Base-by-base conservation (phyloP, 257 asterid genomes). In the Scutellaria baicalensis region DNA sequence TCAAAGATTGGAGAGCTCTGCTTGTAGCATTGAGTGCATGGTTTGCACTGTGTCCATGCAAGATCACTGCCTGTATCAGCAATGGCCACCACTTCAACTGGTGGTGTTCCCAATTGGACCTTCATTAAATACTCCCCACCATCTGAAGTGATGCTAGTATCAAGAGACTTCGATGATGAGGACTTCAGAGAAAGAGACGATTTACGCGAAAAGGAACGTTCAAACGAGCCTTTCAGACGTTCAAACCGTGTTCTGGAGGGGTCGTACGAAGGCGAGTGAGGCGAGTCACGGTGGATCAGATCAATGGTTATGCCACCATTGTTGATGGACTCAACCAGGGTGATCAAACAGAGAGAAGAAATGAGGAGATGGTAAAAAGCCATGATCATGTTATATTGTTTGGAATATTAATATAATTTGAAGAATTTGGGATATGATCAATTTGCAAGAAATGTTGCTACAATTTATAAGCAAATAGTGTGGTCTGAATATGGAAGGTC, bases 41-140 rank as follows among this genome's bases (percentile, higher is more conserved):
- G 89, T 40, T 35, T 5, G 78, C 91, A 89, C 23, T 84, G 96
- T 3, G 84, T 78, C 96, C 96, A 86, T 0, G 83, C 63, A 16
- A 89, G 43, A 6, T 89, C 91, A 55, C 93, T 86, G 0, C 93
- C 90, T 0, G 93, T 89, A 47, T 86, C 91, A 5, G 86, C 84
- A n/a, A 83, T 77, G 10, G 79, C 88, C 1, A 73, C 23, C 8
- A 69, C 57, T 23, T 76, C 80, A 9, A 78, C 59, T 0, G 94
- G 87, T 8, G 96, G 96, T 0, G 77, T 83, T 6, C 96, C 96
- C 11, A 89, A 59, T 8, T 51, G 3, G 13, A 80, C 33, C 48
- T 76, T 80, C 79, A 89, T 80, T 1, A 89, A 55, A 71, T 82
- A 89, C 5, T 84, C 94, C 0, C 90, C 92, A 0, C 43, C 33